Base-by-base conservation (phyloP, 2,329 filamentous ascomycete genomes). In the Chaetomiaceae sp. region DNA sequence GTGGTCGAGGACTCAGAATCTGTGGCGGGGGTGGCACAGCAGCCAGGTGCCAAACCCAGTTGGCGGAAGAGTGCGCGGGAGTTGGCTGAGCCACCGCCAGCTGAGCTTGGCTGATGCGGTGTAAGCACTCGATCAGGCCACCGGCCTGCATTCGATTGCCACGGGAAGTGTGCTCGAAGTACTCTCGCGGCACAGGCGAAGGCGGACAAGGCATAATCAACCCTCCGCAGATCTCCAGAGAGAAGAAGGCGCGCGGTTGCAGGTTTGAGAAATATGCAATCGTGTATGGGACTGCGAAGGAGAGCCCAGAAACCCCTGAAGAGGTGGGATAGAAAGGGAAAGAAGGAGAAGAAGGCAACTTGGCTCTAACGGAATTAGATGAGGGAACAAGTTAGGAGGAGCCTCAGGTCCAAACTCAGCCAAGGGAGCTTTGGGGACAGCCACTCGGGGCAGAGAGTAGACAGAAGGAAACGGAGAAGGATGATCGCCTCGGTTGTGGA, bases 21-120 rank as follows among this genome's bases (percentile, higher is more conserved):
- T 27, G 39, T n/a, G 44, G 49, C 23, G 49, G 39, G 44, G 42
- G 48, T 25, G 53, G 54, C 54, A 44, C 54, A 53, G 53, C 53
- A 43, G 9, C 37, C 25, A 29, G 19, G 19, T 27, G 14, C 45
- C 19, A 36, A 38, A 11, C 15, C 9, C n/a, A 7, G 45, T 49
- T 45, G 51, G 47, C 17, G 27, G 25, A 34, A 20, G 23, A 17
- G 27, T 6, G 20, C 7, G 8, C 9, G 33, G 7, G 33, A 45
- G 17, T 38, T 20, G 40, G 36, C 42, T 15, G 20, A 43, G 17
- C 37, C 19, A 39, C 6, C 27, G 14, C 45, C 44, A 49, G 45
- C 53, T 37, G 34, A 19, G 22, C 6, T 33, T 23, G 19, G 37
- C 40, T 47, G 42, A 39, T 44, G n/a, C n/a, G n/a, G n/a, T n/a